phyloP scores from a whole-genome alignment of 2,329 filamentous ascomycete genomes.

The Hypoxylon sp. region DNA sequence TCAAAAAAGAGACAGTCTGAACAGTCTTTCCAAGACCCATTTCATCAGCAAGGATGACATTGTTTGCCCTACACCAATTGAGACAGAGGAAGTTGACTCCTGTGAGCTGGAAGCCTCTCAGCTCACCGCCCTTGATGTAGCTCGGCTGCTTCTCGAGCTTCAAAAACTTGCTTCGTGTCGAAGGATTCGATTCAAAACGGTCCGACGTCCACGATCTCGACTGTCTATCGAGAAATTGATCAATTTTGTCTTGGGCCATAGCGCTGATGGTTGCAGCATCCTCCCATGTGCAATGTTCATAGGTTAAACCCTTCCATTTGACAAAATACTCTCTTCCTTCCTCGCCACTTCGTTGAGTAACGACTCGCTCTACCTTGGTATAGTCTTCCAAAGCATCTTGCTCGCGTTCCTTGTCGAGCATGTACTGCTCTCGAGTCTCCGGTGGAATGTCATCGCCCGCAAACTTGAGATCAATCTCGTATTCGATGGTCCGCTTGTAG shows the following conservation, averaged over 20 bases:
- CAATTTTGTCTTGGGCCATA: constrained; percentile 89
- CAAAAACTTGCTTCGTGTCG: constrained; percentile 80
- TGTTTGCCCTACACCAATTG: constrained; percentile 94
- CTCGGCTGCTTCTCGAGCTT: constrained; percentile 85
- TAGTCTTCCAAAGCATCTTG: constrained; percentile 91
- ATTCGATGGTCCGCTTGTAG: constrained; percentile 84
- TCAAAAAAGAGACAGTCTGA: constrained; percentile 96
- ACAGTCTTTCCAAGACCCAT: constrained; percentile 99
- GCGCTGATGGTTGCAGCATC: constrained; percentile 79
- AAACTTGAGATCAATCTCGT: constrained; percentile 82
- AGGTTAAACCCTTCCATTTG: constrained; percentile 96
- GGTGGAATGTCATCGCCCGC: constrained; percentile 81
- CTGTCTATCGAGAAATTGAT: constrained; percentile 88
- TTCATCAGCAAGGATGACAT: constrained; percentile 97
- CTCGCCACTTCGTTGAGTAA: constrained; percentile 84
- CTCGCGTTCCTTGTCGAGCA: constrained; percentile 92
- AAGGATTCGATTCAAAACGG: constrained; percentile 79
- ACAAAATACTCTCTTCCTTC: constrained; percentile 90
- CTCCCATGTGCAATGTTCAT: constrained; percentile 97
- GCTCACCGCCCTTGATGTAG: constrained; percentile 86
- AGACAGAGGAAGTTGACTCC: constrained; percentile 96
- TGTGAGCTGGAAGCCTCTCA: constrained; percentile 93
- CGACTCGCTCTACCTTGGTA: constrained; percentile 92
- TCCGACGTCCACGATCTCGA: constrained; percentile 86
- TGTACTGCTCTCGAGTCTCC: constrained; percentile 93